These are phyloP conservation scores for Aspergillus aculeatus DNA, from an alignment of 2,329 filamentous ascomycete species.

Conservation along the genomic window DNA sequence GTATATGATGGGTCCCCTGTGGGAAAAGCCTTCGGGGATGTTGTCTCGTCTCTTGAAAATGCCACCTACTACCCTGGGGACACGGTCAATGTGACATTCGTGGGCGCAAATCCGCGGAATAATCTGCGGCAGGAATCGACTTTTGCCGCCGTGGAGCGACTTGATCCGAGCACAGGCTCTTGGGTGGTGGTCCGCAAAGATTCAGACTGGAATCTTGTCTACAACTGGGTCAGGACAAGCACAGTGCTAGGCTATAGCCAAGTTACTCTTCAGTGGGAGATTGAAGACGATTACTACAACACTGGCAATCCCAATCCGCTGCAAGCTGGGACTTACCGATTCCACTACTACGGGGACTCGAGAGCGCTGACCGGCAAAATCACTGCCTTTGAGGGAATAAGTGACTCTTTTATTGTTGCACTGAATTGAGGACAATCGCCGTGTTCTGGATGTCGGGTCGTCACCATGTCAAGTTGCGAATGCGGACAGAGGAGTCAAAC, in stretches of 20 bases:
- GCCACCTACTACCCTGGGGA: constrained; percentile 60
- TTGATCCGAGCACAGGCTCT: constrained; percentile 40
- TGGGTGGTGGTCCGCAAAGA: constrained; percentile 74
- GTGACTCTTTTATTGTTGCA: constrained; percentile 46
- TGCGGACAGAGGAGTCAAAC: background rate
- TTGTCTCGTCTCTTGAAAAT: constrained; percentile 53
- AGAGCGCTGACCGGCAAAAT: constrained; percentile 65
- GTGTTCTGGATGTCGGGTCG: background rate
- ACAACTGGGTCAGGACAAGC: constrained; percentile 73
- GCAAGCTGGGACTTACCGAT: constrained; percentile 66
- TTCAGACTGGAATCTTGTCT: constrained; percentile 79
- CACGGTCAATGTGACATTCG: constrained; percentile 66
- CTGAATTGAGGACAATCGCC: background rate
- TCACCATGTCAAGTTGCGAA: background rate
- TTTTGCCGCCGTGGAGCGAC: constrained; percentile 72
- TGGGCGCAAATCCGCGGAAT: constrained; percentile 87
- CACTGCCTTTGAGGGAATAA: constrained; percentile 67
- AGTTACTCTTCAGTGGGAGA: constrained; percentile 78
- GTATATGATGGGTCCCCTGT: constrained; percentile 68
- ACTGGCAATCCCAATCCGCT: constrained; percentile 35
- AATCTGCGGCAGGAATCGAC: constrained; percentile 76
- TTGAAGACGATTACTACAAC: constrained; percentile 55
- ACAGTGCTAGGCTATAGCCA: constrained; percentile 71
- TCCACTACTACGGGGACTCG: constrained; percentile 81
- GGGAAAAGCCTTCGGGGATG: constrained; percentile 68